Evolutionary conservation across 345 rosid species (phyloP), one percentile per base, ranked within the genome.

Genomic region (Melastoma malabathricum): DNA sequence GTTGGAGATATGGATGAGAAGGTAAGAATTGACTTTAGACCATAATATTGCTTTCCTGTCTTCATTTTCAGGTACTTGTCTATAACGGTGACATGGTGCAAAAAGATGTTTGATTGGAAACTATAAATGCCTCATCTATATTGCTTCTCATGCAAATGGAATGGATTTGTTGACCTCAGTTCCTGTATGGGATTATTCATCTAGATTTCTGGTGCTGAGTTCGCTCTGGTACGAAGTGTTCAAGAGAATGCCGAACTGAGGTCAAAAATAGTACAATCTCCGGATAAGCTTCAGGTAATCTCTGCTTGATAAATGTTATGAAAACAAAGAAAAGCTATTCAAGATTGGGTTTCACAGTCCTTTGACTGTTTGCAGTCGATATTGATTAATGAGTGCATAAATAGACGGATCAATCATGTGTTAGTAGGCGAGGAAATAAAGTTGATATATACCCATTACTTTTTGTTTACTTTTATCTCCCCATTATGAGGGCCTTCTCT

Each of bases 211-310:
- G 76, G 73, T 68, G 86, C 90, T 4, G 94, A 88, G 71, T 83
- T 79, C 63, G 81, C 75, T 44, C 79, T 92, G 43, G 82, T 82
- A 27, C 88, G 82, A 68, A 78, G 83, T 58, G 90, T 75, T 22
- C 94, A 83, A 75, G 94, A 83, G 59, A 88, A 88, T 69, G 90
- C 84, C 51, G 76, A 69, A 54, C 71, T 88, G 23, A 77, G 88
- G 12, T 79, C 90, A 44, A 83, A 72, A 69, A 78, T 92, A 58
- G 95, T 92, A 66, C 95, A 87, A 45, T 92, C 98, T 25, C 97
- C 98, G 14, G 94, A 84, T 63, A 92, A 92, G 60, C 66, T 84
- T 66, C 94, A 81, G 98, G 98, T 87, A 8, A 31, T 31, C 7
- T 31, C 10, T 31, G 7, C 38, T 31, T 31, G 38, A 6, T 1